Evolutionary conservation across 2,329 filamentous ascomycete genomes (phyloP), one percentile per base, ranked within the genome.

Genomic region (Stachybotrys chartarum): DNA sequence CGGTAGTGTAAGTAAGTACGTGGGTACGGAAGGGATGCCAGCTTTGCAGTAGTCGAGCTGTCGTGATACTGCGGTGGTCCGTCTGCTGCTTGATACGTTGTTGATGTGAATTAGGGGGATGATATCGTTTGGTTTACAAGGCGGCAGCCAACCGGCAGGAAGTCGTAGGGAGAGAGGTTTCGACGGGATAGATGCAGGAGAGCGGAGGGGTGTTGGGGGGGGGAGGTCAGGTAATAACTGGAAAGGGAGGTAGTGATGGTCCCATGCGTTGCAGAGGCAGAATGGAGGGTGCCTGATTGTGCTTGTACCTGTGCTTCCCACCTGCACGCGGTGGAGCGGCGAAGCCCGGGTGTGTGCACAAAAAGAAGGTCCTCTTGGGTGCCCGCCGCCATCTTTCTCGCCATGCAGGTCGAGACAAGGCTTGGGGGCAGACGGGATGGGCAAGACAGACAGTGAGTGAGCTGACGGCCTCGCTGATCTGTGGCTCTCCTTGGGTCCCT

Each of bases 221-320:
- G 50, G 50, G n/a, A 17, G 14, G 50, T 39, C 18, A 35, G 30
- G 44, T 52, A 52, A 52, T 52, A 52, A 52, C 45, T 47, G 45
- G 45, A 18, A 47, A n/a, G 45, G 45, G 45, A 18, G 45, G 17
- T 24, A 17, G 17, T 47, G 45, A 14, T 6, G 7, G 45, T 47
- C 16, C 45, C 16, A 24, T 17, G 45, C 8, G 45, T 12, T 17
- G 16, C 18, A 47, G 16, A 47, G 45, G 10, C 35, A 42, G 35
- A 52, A 52, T 32, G 35, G 50, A 52, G 50, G 50, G 50, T 42
- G 50, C 50, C 50, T 52, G 45, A 47, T 24, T 47, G 18, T 17
- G 45, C 45, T 24, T 52, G 50, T 52, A 32, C 45, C 45, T 52
- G 50, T 52, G 50, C 50, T 52, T 52, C 50, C 50, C 50, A 52